Evolutionary conservation across 768 basidiomycete species (phyloP), one percentile per base, ranked within the genome.

Genomic region (Hebeloma cylindrosporum): DNA sequence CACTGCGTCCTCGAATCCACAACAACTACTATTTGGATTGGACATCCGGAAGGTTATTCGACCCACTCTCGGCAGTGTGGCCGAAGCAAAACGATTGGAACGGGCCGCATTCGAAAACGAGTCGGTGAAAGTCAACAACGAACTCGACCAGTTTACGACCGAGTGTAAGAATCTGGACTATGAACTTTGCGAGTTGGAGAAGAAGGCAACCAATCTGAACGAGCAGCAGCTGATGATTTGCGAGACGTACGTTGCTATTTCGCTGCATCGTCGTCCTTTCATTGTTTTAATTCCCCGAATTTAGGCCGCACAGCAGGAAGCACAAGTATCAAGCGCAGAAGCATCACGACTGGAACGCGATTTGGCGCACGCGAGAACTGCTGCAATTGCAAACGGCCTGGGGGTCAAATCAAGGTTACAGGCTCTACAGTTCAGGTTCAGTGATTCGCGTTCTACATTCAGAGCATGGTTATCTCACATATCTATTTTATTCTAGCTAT

Each of bases 111-210:
- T 91, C 40, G 87, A 91, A 65, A 88, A 80, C 49, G 85, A 89
- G 50, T 77, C 80, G 32, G 86, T 93, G 51, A 80, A 78, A 54
- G 77, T 91, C 20, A 90, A 93, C 49, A 80, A 94, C 53, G 85
- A 89, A 48, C 77, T 91, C 7, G 93, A 95, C 58, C 78, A 85
- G 53, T 65, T 90, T 40, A 78, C 75, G 0, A 67, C 82, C 42
- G 83, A 88, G 49, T 88, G 87, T 58, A 91, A 94, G 62, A 86
- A 87, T 43, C 66, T 85, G 48, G 87, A 88, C 45, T 83, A 90
- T 56, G 88, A 93, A 51, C 78, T 87, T 17, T 71, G 67, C 35
- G 85, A 85, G 57, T 60, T 85, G 17, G 85, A 88, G 60, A 84
- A 85, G 63, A 87, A 88, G 61, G 83, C 85, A 7, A 71, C 69